Percentiles rank a stretch among this genome's conserved stretches.
Evolutionary conservation across 2,329 filamentous ascomycete species (phyloP).

Genomic region (Colletotrichum filicis): DNA sequence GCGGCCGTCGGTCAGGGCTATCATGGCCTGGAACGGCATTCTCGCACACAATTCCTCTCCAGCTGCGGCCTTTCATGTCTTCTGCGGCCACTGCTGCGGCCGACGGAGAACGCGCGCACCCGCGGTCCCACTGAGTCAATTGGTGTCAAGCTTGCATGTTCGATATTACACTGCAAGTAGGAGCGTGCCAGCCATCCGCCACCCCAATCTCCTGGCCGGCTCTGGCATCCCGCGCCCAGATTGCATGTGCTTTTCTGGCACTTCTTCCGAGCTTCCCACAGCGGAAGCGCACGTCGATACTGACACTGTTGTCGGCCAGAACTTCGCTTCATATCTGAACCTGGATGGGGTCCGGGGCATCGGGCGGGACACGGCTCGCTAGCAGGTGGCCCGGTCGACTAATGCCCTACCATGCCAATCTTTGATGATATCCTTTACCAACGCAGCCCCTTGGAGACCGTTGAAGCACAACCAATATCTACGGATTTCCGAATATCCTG

Average conservation of each 20-base stretch:
- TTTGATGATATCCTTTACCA: slow-evolving; percentile 6
- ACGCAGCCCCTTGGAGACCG: slow-evolving; percentile 12
- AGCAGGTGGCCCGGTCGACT: slow-evolving; percentile 4
- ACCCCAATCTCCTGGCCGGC: not conserved
- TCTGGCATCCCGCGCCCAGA: not conserved
- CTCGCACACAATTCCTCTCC: not conserved
- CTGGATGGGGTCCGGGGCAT: slow-evolving; percentile 5
- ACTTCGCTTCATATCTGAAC: not conserved
- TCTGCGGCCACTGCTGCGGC: slow-evolving; percentile 16
- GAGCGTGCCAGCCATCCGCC: not conserved
- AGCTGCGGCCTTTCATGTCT: not conserved
- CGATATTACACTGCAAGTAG: slow-evolving; percentile 3
- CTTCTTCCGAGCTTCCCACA: not conserved
- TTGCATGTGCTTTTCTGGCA: not conserved
- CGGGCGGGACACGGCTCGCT: slow-evolving; percentile 32
- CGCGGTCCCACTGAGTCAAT: not conserved
- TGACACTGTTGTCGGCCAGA: not conserved
- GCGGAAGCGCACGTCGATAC: not conserved
- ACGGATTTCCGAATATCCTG: not conserved
- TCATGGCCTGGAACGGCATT: too few species aligned
- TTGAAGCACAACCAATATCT: slow-evolving; percentile 26
- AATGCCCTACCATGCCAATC: slow-evolving; percentile 20
- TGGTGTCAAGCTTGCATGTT: not conserved
- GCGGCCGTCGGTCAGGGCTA: too few species aligned
- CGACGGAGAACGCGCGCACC: not conserved